These are phyloP conservation scores for Lanmaoa rubissima DNA, from an alignment of 768 basidiomycete genomes.

Conservation along the genomic window DNA sequence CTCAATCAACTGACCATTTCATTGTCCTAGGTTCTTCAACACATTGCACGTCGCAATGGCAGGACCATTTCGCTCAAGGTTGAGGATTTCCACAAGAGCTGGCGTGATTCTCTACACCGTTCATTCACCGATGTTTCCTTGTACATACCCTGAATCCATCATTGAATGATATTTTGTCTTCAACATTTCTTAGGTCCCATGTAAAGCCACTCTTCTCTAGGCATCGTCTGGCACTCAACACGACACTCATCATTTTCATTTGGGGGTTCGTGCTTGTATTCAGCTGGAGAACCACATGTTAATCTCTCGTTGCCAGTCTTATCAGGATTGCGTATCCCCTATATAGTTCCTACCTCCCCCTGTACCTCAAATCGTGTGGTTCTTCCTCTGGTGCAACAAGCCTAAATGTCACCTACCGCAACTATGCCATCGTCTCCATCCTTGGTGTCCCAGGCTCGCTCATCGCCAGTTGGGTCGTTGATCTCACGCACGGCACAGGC, in stretches of 20 bases:
- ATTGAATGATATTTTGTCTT: neutral
- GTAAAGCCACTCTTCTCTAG: conserved; percentile 49
- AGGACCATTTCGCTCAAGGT: conserved; percentile 44
- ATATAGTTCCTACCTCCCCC: conserved; percentile 50
- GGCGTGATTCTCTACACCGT: conserved; percentile 27
- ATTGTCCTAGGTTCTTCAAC: conserved; percentile 41
- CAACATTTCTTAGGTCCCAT: conserved; percentile 38
- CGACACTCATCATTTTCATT: conserved; percentile 46
- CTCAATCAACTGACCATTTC: neutral
- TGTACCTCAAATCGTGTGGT: conserved; percentile 5
- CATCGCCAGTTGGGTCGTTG: no score
- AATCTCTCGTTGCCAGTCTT: conserved; percentile 26
- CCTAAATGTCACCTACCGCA: no score
- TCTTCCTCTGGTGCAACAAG: no score
- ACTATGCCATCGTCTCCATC: no score
- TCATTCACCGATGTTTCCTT: conserved; percentile 41
- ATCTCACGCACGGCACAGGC: conserved; percentile 5
- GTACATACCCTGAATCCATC: conserved; percentile 26
- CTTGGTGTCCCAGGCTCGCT: no score
- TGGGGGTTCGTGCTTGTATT: conserved; percentile 42
- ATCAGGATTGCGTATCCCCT: conserved; percentile 56
- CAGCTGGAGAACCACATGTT: neutral
- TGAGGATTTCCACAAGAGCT: conserved; percentile 39
- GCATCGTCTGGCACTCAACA: conserved; percentile 43
- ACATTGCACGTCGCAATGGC: conserved; percentile 49